Conservation (phyloP, 1,284 basidiomycete genomes). For the Neolentinus lepideus region DNA sequence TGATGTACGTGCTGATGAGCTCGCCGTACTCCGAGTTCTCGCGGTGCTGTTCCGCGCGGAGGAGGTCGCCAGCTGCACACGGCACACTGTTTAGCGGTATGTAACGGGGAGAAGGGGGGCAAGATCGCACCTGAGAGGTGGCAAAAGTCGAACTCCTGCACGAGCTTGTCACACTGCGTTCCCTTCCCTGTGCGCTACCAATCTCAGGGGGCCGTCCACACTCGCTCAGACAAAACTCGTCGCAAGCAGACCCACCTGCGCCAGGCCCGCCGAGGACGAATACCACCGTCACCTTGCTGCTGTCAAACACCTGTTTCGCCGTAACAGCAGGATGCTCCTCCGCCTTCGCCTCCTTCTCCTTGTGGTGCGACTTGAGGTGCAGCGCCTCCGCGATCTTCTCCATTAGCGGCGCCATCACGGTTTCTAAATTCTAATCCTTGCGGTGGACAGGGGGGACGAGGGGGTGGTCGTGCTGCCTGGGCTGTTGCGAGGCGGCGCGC, state of each 20-base stretch:
- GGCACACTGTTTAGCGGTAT: conserved; percentile 3
- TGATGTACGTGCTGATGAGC: conserved; percentile 87
- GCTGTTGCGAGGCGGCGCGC: conserved; percentile 51
- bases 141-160: conserved; percentile 85
- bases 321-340: conserved; percentile 4
- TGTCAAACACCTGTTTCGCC: conserved; percentile 49
- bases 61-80: conserved; percentile 95
- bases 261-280: conserved; percentile 98
- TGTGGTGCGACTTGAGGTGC: conserved; percentile 23
- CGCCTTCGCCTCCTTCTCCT: conserved; percentile 8
- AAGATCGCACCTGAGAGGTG: conserved; percentile 79
- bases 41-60: conserved; percentile 90
- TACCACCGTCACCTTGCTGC: conserved; percentile 77
- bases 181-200: conserved; percentile 72
- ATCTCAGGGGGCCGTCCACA: conserved; percentile 8
- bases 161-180: conserved; percentile 88
- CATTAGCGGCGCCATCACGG: conserved; percentile 34
- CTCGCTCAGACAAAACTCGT: conserved; percentile 1
- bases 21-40: conserved; percentile 82
- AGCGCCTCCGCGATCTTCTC: conserved; percentile 44
- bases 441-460: conserved; percentile 53
- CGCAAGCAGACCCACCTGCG: conserved; percentile 51
- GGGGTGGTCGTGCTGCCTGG: conserved; percentile 55
- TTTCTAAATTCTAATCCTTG: conserved; percentile 20
- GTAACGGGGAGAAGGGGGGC: conserved; percentile 1